These are phyloP conservation scores for Fusarium chuoi DNA, from an alignment of 2,329 filamentous ascomycete species.

Conservation along the genomic window DNA sequence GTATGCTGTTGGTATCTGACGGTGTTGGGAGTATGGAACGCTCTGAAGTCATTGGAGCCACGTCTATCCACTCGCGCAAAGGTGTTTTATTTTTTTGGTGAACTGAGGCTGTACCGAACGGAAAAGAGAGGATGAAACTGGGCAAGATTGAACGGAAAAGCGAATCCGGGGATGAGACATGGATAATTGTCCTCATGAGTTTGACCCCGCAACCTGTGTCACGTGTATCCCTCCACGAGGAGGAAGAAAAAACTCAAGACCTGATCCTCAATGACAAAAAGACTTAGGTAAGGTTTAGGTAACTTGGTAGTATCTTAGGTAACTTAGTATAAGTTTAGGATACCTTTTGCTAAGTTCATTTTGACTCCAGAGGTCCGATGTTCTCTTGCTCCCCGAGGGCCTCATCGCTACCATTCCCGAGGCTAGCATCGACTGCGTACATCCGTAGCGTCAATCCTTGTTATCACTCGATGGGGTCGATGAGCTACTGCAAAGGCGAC, in stretches of 20 bases:
- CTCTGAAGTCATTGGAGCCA: conserved; percentile 22
- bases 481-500: neutral
- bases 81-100: too few species aligned
- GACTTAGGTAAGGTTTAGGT: neutral
- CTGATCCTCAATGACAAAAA: neutral
- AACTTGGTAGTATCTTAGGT: neutral
- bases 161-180: conserved; percentile 7
- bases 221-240: neutral
- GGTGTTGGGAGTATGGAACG: conserved; percentile 15
- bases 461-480: neutral
- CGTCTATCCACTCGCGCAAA: neutral
- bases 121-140: conserved; percentile 12
- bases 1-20: conserved; percentile 5
- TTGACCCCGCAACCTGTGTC: conserved; percentile 12
- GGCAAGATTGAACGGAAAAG: conserved; percentile 11
- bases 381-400: neutral
- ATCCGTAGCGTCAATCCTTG: neutral
- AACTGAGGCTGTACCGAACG: neutral
- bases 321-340: neutral
- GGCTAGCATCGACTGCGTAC: neutral
- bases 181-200: neutral
- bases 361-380: neutral
- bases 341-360: neutral
- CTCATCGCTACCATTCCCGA: neutral
- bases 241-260: neutral